phyloP scores from a whole-genome alignment of 768 basidiomycete species.

The Amanita pallidorosea region DNA sequence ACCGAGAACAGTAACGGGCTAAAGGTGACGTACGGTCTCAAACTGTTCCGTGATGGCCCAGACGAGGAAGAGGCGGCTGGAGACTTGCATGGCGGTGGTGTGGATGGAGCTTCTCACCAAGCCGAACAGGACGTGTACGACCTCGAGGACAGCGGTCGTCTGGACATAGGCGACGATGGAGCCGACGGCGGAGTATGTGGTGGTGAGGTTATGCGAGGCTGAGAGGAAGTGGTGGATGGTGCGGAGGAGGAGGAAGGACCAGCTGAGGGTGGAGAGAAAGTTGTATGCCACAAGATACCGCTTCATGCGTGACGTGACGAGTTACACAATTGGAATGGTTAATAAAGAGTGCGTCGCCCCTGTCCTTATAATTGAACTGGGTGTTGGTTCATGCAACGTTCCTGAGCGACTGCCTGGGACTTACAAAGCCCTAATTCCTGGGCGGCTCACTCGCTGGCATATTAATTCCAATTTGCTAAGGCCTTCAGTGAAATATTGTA shows the following conservation, averaged over 20 bases:
- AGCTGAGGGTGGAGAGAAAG: slow-evolving; percentile 58
- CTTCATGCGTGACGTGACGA: too few relatives aligned
- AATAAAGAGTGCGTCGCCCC: too few relatives aligned
- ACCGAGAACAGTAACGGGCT: background rate
- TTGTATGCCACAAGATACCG: slow-evolving; percentile 76
- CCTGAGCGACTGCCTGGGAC: too few relatives aligned
- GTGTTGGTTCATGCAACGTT: too few relatives aligned
- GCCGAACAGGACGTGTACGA: slow-evolving; percentile 69
- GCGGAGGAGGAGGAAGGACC: slow-evolving; percentile 58
- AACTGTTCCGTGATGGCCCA: slow-evolving; percentile 75
- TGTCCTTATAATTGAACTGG: too few relatives aligned
- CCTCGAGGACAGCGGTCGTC: slow-evolving; percentile 74
- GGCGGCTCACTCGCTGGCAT: too few relatives aligned
- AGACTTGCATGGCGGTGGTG: slow-evolving; percentile 74
- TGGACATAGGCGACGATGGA: slow-evolving; percentile 40
- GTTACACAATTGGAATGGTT: too few relatives aligned
- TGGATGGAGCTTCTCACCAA: slow-evolving; percentile 69
- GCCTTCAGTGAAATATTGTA: too few relatives aligned
- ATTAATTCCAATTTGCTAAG: too few relatives aligned
- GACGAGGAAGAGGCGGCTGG: slow-evolving; percentile 70
- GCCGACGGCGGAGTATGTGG: background rate
- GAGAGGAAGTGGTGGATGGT: slow-evolving; percentile 37
- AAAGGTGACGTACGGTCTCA: slow-evolving; percentile 34
- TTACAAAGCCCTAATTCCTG: too few relatives aligned
- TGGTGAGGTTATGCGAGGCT: slow-evolving; percentile 16